Percentiles rank a stretch among this genome's conserved stretches.
These are phyloP conservation scores for Cicer cuneatum DNA, from an alignment of 306 rosid species.

Conservation along the genomic window DNA sequence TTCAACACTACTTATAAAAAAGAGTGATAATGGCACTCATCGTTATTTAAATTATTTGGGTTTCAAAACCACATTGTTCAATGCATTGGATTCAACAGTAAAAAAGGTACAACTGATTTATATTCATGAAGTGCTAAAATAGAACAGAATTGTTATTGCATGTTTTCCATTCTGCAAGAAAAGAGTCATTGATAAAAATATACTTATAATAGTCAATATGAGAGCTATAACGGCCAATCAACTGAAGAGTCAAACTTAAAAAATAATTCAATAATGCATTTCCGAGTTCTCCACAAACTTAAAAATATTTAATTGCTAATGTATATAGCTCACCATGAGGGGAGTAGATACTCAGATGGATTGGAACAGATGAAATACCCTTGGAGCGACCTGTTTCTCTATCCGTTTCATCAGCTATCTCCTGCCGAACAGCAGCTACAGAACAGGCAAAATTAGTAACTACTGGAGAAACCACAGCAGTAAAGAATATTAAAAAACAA, in stretches of 20 bases:
- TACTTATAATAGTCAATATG: not conserved
- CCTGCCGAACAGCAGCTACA: slow-evolving; percentile 96
- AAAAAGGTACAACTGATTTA: not conserved
- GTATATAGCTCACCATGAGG: slow-evolving; percentile 75
- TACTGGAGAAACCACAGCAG: slow-evolving; percentile 43
- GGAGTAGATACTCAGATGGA: slow-evolving; percentile 94
- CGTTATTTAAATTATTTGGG: slow-evolving; percentile 13
- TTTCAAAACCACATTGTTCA: slow-evolving; percentile 4
- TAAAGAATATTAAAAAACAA: not conserved
- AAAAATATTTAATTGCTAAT: slow-evolving; percentile 21
- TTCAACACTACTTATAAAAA: slow-evolving; percentile 26
- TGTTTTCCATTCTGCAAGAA: slow-evolving; percentile 13
- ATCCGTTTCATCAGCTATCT: slow-evolving; percentile 94
- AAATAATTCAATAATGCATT: slow-evolving; percentile 56
- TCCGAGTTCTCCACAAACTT: slow-evolving; percentile 50
- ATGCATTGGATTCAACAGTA: slow-evolving; percentile 10
- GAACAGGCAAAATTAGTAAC: slow-evolving; percentile 44
- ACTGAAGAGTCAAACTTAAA: slow-evolving; percentile 30
- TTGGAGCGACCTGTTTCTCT: slow-evolving; percentile 92
- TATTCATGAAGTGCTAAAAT: not conserved
- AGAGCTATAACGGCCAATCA: not conserved
- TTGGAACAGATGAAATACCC: slow-evolving; percentile 92
- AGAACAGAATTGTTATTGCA: slow-evolving; percentile 10
- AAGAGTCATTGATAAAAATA: slow-evolving; percentile 24
- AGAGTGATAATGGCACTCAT: not conserved